Base-by-base conservation (phyloP, 148 eudicot species). In the Dianthus caryophyllus region DNA sequence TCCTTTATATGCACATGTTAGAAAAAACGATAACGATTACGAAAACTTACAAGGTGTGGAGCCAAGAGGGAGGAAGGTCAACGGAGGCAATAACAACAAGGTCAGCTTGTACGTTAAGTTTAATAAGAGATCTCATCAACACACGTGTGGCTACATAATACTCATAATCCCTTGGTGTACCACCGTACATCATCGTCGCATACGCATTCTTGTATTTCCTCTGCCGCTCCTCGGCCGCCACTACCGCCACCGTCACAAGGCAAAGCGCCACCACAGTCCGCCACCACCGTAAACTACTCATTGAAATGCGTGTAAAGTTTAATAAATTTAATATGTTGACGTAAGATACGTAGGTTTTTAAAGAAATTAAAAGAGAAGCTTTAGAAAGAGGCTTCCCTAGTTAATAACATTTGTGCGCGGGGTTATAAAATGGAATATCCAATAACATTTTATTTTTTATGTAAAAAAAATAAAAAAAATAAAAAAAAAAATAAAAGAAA, bases 161-260 rank as follows among this genome's bases (percentile, higher is more conserved):
- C 79, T 95, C 99, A 69, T 90, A 95, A 78, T 95, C 97, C 41
- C 99, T 81, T 1, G 97, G 97, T 14, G 99, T 95, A 33, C 99
- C 99, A 97, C 90, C 87, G 69, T 95, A 95, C 93, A 95, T 90
- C 99, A 90, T 95, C 69, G 99, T 75, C 9, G 96, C 99, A 47
- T 95, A 95, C 0, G 99, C 99, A 61, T 95, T 90, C 73, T 62
- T 74, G 60, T 74, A 61, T 61, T 36, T 7, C 58, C 66, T 2
- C 24, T 27, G n/a, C 2, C 68, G 30, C 33, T 21, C 53, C 1
- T 38, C 62, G 0, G 6, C 67, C 67, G 1, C 61, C 20, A n/a
- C 9, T 46, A 36, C 62, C 0, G 6, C 67, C 67, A 1, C 61
- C 15, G 24, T 15, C 56, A 36, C 21, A 52, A 65, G 30, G 49